These are phyloP conservation scores for Aaosphaeria arxii DNA, from an alignment of 2,329 filamentous ascomycete genomes.

Conservation along the genomic window DNA sequence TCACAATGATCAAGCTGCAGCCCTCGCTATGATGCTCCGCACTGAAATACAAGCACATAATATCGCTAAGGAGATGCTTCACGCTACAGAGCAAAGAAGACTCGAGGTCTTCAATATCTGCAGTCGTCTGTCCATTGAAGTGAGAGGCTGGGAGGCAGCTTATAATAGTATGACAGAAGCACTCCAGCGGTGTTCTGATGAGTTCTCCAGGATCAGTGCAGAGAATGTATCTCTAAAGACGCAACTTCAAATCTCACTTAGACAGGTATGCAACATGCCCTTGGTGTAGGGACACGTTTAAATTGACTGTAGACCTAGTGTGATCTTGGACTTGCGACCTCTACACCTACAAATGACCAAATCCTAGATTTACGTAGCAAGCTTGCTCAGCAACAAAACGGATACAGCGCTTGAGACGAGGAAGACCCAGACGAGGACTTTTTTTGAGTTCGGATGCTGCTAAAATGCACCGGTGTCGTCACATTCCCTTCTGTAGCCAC, in stretches of 20 bases:
- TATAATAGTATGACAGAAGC: conserved; percentile 2
- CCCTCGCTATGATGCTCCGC: conserved; percentile 7
- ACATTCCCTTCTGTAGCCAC: too few relatives aligned
- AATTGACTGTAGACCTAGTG: too few relatives aligned
- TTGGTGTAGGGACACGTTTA: too few relatives aligned
- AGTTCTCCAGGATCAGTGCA: background rate
- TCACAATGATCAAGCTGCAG: conserved; percentile 8
- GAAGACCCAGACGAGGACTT: too few relatives aligned
- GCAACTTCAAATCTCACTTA: background rate
- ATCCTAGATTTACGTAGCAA: too few relatives aligned
- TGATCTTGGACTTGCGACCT: too few relatives aligned
- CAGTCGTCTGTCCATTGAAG: conserved; percentile 3
- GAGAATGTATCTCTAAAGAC: background rate
- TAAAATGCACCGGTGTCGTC: too few relatives aligned
- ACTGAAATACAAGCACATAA: conserved; percentile 13
- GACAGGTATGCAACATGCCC: too few relatives aligned
- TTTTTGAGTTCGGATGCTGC: too few relatives aligned
- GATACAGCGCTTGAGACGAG: too few relatives aligned
- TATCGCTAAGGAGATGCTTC: conserved; percentile 11
- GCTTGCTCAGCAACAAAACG: too few relatives aligned
- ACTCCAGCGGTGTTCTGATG: conserved; percentile 2
- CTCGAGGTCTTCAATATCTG: conserved; percentile 5
- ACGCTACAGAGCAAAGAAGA: conserved; percentile 8
- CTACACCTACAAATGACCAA: too few relatives aligned
- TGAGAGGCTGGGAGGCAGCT: conserved; percentile 1